Evolutionary conservation across 805 yeast genomes (phyloP).

Genomic region (Ogataea paraovalis): DNA sequence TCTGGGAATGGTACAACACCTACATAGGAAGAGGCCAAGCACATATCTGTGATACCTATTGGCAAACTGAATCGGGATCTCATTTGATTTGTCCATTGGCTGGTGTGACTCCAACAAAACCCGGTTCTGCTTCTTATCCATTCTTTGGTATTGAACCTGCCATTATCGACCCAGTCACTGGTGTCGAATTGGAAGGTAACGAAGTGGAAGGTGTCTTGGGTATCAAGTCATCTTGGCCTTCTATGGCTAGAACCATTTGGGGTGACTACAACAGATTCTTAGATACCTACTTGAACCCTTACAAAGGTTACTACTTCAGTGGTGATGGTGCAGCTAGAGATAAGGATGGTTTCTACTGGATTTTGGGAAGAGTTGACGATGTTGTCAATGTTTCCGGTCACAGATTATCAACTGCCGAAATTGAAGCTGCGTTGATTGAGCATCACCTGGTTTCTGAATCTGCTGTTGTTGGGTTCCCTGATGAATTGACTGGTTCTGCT

Average conservation of each 20-base stretch:
- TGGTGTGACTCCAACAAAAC: slow-evolving; percentile 91
- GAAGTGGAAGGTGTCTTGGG: slow-evolving; percentile 97
- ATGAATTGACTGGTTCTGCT: slow-evolving; percentile 97
- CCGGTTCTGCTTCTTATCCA: slow-evolving; percentile 96
- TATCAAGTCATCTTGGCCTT: slow-evolving; percentile 90
- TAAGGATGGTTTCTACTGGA: slow-evolving; percentile 95
- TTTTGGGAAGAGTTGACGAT: slow-evolving; percentile 97
- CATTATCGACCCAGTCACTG: slow-evolving; percentile 90
- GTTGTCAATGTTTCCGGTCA: slow-evolving; percentile 98
- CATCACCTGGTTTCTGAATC: slow-evolving; percentile 82
- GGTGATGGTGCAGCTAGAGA: slow-evolving; percentile 99
- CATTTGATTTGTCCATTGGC: slow-evolving; percentile 93
- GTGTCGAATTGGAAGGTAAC: slow-evolving; percentile 76
- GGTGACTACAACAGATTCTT: slow-evolving; percentile 80
- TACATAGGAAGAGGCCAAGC: slow-evolving; percentile 86
- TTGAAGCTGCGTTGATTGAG: slow-evolving; percentile 85
- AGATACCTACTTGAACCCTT: slow-evolving; percentile 90
- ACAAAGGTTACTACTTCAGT: slow-evolving; percentile 90
- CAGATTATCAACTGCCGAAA: slow-evolving; percentile 96
- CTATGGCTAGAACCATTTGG: slow-evolving; percentile 96
- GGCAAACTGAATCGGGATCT: slow-evolving; percentile 99
- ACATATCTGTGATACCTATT: slow-evolving; percentile 92
- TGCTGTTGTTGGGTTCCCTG: slow-evolving; percentile 95
- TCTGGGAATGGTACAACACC: slow-evolving; percentile 98
- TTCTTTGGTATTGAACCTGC: slow-evolving; percentile 92